A percentile compares a stretch with the other conserved stretches of the same genome.
Evolutionary conservation across 2,329 filamentous ascomycete genomes (phyloP).

Genomic region (Coleophoma eucalyptorum): DNA sequence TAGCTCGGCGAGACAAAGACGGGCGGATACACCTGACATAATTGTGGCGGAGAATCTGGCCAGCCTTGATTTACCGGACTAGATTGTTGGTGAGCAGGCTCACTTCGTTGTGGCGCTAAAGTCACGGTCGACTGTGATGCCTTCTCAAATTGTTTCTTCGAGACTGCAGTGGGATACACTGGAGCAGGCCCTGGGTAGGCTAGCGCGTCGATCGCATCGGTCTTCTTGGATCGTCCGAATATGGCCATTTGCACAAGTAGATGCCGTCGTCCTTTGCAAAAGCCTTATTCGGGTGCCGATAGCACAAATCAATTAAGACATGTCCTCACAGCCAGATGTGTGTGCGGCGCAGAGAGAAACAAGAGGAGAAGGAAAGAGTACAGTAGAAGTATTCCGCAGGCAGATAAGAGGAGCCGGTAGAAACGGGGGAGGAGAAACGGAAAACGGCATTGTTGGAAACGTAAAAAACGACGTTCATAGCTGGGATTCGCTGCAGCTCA

Average conservation of each 20-base stretch:
- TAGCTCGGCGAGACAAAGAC: slow-evolving; percentile 14
- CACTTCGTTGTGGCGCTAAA: slow-evolving; percentile 9
- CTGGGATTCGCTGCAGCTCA: no score
- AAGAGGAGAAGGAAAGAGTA: slow-evolving; percentile 27
- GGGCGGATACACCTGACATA: slow-evolving; percentile 13
- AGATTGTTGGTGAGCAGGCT: slow-evolving; percentile 5
- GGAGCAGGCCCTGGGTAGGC: background rate
- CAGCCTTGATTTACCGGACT: slow-evolving; percentile 6
- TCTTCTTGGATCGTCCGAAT: slow-evolving; percentile 23
- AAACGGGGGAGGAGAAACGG: no score
- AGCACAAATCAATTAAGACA: background rate
- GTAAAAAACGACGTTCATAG: no score
- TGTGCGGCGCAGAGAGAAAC: slow-evolving; percentile 26
- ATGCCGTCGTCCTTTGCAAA: background rate
- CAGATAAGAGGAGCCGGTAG: no score
- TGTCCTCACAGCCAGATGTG: background rate
- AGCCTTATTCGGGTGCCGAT: background rate
- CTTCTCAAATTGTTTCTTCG: slow-evolving; percentile 1
- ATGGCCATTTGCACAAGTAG: slow-evolving; percentile 17
- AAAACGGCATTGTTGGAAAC: no score
- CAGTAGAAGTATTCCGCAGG: background rate
- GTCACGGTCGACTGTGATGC: slow-evolving; percentile 9
- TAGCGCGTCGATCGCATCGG: slow-evolving; percentile 8
- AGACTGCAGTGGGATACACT: background rate
- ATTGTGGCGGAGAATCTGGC: slow-evolving; percentile 3